These are phyloP conservation scores for Rosa lucieae DNA, from an alignment of 306 rosid species.

Conservation along the genomic window DNA sequence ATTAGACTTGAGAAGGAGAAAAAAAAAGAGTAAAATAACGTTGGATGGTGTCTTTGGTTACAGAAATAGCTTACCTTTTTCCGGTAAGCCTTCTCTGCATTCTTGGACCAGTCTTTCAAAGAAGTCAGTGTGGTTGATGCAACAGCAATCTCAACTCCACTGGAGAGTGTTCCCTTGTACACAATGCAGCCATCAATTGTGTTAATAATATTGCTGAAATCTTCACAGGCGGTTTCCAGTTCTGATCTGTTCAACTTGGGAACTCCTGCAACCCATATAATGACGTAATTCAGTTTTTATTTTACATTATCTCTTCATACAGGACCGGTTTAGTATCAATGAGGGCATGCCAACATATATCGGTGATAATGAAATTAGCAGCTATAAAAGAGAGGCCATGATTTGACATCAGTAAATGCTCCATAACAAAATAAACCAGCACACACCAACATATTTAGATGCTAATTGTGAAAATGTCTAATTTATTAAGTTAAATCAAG, in stretches of 20 bases:
- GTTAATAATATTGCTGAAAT: constrained; percentile 81
- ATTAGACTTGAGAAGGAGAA: background rate
- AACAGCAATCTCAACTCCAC: constrained; percentile 95
- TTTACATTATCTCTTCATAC: background rate
- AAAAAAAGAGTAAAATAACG: constrained; percentile 3
- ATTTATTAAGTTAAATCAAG: too few relatives aligned
- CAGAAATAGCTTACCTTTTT: constrained; percentile 55
- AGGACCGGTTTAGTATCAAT: background rate
- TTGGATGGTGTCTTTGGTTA: constrained; percentile 15
- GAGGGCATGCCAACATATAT: background rate
- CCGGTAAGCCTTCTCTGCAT: constrained; percentile 55
- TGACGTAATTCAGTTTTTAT: constrained; percentile 12
- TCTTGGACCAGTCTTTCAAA: constrained; percentile 72
- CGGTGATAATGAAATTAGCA: background rate
- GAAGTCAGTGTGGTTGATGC: constrained; percentile 53
- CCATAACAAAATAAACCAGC: background rate
- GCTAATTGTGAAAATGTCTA: too few relatives aligned
- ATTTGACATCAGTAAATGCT: background rate
- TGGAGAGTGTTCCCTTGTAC: constrained; percentile 91
- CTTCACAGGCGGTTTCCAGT: constrained; percentile 90
- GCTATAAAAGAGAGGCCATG: background rate
- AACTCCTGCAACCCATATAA: constrained; percentile 56
- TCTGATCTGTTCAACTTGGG: constrained; percentile 84
- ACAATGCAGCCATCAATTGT: constrained; percentile 42
- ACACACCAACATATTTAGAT: background rate